phyloP scores from a whole-genome alignment of 352 stramenopile genomes.

The Phytophthora vignae region DNA sequence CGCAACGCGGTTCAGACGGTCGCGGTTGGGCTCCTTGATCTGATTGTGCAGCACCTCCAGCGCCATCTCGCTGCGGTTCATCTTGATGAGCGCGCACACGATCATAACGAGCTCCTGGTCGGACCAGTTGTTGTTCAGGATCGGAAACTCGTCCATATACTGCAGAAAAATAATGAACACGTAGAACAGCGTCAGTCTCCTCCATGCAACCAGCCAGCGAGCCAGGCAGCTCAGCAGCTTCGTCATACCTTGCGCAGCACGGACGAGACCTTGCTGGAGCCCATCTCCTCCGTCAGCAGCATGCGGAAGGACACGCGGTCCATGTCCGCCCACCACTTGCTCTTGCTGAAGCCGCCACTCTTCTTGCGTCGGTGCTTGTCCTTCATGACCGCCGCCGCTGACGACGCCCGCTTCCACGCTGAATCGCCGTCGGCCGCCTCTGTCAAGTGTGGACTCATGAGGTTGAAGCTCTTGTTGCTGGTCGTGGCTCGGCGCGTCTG shows the following conservation, averaged over 20 bases:
- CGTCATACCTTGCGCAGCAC: constrained; percentile 55
- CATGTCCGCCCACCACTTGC: constrained; percentile 62
- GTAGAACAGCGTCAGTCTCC: too few species aligned
- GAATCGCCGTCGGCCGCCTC: neutral
- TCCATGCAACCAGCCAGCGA: constrained; percentile 1
- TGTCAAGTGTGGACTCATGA: constrained; percentile 10
- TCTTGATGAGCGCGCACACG: constrained; percentile 73
- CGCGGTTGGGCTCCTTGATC: constrained; percentile 58
- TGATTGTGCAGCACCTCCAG: constrained; percentile 72
- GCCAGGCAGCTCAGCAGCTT: neutral
- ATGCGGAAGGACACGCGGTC: constrained; percentile 66
- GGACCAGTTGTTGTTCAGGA: constrained; percentile 66
- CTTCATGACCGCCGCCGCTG: neutral
- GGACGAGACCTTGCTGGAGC: constrained; percentile 56
- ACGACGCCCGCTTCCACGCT: neutral
- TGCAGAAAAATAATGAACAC: constrained; percentile 20
- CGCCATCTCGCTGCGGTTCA: constrained; percentile 68
- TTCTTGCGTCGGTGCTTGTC: constrained; percentile 8
- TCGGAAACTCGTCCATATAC: constrained; percentile 77
- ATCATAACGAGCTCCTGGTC: constrained; percentile 84
- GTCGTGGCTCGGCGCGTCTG: constrained; percentile 10
- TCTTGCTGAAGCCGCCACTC: constrained; percentile 12
- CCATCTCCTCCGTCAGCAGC: constrained; percentile 71
- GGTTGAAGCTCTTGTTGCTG: constrained; percentile 37
- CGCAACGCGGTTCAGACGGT: constrained; percentile 71